Base-by-base conservation (phyloP, 768 basidiomycete genomes). In the Rhizopogon salebrosus region DNA sequence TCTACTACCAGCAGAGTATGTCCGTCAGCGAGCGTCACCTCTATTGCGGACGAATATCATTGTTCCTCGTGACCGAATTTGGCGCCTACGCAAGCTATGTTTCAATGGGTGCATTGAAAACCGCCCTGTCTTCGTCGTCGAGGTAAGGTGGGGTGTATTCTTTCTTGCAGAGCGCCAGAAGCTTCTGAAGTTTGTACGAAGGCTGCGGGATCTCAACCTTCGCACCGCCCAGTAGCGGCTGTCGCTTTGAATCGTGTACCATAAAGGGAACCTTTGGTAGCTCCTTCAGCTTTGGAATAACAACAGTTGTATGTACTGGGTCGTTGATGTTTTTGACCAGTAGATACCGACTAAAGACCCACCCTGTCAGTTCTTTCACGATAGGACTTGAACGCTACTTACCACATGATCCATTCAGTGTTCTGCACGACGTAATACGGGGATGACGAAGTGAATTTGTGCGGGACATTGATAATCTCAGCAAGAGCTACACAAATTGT, bases 371-470 rank as follows among this genome's bases (percentile, higher is more conserved):
- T 55, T 20, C 31, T 36, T 11, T 29, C 11, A 35, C 42, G 11
- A n/a, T 16, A 3, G 11, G 13, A 20, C 23, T 22, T 16, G 34
- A 20, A 24, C 13, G 61, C 79, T 40, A 61, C 79, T 40, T 57
- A 82, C 84, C 84, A 85, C 62, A 85, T 74, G 49, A 87, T 84
- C 85, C 86, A 88, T 38, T 82, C 75, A 1, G 84, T 83, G 51
- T 86, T 70, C 18, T 77, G 65, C 35, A 88, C 75, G 36, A 87
- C 76, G 3, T 87, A 85, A 53, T 81, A 80, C 61, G 79, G 78
- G 0, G 79, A 77, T 38, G 71, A 70, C 0, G 59, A 58, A 57
- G 82, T 78, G 54, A 84, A 89, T 48, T 79, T 60, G 0, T 54
- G 16, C 0, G 83, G 82, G 8, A 76, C 68, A 58, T 88, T 89